Percentiles rank a stretch among this genome's conserved stretches.
Evolutionary conservation across 2,329 filamentous ascomycete species (phyloP).

Genomic region (Leptographium lundbergii): DNA sequence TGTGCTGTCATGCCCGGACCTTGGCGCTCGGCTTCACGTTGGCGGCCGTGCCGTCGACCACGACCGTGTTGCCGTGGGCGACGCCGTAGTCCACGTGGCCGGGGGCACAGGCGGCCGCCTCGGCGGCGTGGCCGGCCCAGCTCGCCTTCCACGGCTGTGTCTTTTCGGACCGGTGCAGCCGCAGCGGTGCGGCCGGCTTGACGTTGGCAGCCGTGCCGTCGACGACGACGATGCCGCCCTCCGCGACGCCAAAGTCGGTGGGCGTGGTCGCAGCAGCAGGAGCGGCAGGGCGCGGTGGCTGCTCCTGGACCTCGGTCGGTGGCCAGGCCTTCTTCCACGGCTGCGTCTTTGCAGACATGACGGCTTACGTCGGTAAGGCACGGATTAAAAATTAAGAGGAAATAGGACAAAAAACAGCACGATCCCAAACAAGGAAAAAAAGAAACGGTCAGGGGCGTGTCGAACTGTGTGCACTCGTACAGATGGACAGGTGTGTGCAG

Average conservation of each 20-base stretch:
- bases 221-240: constrained; percentile 6
- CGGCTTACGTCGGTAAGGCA: background rate
- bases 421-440: too few relatives aligned
- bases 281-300: too few relatives aligned
- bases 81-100: constrained; percentile 2
- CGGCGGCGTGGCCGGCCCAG: background rate
- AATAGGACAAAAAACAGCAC: background rate
- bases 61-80: constrained; percentile 2
- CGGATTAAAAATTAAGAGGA: background rate
- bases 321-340: constrained; percentile 11
- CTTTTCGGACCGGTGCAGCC: background rate
- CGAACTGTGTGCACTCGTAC: background rate
- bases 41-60: constrained; percentile 7
- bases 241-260: constrained; percentile 6
- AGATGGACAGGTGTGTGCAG: background rate
- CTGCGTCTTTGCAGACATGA: constrained; percentile 8
- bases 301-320: background rate
- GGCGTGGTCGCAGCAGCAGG: too few relatives aligned
- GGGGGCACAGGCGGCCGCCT: background rate
- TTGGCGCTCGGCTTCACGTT: constrained; percentile 4
- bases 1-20: background rate
- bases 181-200: constrained; percentile 5
- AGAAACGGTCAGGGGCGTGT: background rate
- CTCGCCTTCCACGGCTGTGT: constrained; percentile 7
- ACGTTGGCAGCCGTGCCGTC: constrained; percentile 10